phyloP scores from a whole-genome alignment of 345 rosid species.

The Melaleuca alternifolia region DNA sequence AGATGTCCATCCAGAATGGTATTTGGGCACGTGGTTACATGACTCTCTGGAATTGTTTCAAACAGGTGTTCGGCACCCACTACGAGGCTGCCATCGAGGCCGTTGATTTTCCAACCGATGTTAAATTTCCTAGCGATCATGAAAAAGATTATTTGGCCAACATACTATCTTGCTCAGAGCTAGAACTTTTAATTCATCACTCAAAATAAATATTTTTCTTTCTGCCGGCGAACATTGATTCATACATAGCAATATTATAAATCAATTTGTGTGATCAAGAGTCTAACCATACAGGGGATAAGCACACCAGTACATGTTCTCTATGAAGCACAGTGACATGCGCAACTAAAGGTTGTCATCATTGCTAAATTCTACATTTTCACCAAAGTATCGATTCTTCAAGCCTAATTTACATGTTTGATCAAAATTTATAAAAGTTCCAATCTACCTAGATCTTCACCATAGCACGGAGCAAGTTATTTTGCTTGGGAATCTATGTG shows the following conservation, averaged over 20 bases:
- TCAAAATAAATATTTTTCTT: too few species aligned
- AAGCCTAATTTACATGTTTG: neutral
- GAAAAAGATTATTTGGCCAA: neutral
- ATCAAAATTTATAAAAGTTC: neutral
- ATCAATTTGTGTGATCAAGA: too few species aligned
- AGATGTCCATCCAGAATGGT: neutral
- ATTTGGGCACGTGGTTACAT: neutral
- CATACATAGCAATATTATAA: too few species aligned
- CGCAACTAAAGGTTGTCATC: too few species aligned
- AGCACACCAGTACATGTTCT: too few species aligned
- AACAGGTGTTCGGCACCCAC: neutral
- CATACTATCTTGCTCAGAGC: neutral
- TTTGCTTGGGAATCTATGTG: neutral
- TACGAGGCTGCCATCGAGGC: neutral
- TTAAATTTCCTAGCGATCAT: neutral
- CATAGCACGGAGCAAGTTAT: neutral
- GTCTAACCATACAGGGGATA: too few species aligned
- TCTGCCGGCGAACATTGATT: too few species aligned
- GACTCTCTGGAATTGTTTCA: conserved; percentile 1
- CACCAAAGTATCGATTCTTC: neutral
- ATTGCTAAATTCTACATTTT: neutral
- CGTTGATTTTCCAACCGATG: conserved; percentile 9
- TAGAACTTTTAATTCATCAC: neutral
- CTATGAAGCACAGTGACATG: too few species aligned
- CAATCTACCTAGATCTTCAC: neutral